Conservation (phyloP, 768 basidiomycete genomes). For the Mycena pura region DNA sequence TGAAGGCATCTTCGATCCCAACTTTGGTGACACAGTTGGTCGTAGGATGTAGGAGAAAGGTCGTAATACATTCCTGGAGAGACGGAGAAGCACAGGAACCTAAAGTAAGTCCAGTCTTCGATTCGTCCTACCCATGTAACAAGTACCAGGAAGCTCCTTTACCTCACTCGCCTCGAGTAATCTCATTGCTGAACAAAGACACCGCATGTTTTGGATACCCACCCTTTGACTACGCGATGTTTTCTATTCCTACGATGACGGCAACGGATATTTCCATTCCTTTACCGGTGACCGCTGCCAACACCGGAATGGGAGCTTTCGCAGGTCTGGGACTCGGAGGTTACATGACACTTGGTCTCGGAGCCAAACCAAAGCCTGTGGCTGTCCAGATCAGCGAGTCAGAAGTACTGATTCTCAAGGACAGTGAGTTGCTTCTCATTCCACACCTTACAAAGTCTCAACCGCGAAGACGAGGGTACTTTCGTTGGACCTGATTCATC, state of each 20-base stretch:
- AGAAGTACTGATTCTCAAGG: slow-evolving; percentile 77
- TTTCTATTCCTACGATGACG: slow-evolving; percentile 66
- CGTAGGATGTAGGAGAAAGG: slow-evolving; percentile 85
- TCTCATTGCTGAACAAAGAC: slow-evolving; percentile 73
- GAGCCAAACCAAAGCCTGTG: slow-evolving; percentile 74
- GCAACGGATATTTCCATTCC: slow-evolving; percentile 61
- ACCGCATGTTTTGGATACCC: slow-evolving; percentile 80
- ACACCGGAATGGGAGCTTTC: slow-evolving; percentile 75
- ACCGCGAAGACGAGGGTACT: slow-evolving; percentile 64
- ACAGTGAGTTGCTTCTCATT: slow-evolving; percentile 59
- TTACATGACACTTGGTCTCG: slow-evolving; percentile 85
- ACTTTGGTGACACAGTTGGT: slow-evolving; percentile 77
- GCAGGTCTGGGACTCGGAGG: slow-evolving; percentile 78
- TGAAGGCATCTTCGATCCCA: slow-evolving; percentile 57
- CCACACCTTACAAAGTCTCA: neutral
- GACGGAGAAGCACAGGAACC: slow-evolving; percentile 80
- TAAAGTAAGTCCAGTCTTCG: slow-evolving; percentile 54
- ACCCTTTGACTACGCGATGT: slow-evolving; percentile 77
- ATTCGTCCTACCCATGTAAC: neutral
- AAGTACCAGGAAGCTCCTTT: slow-evolving; percentile 73
- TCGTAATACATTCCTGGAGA: slow-evolving; percentile 86
- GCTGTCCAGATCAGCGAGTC: slow-evolving; percentile 60
- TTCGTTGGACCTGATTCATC: slow-evolving; percentile 69
- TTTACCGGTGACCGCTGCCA: slow-evolving; percentile 48
- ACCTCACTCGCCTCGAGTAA: slow-evolving; percentile 89